These are phyloP conservation scores for Graphiopsis chlorocephala DNA, from an alignment of 2,329 filamentous ascomycete genomes.

Conservation along the genomic window DNA sequence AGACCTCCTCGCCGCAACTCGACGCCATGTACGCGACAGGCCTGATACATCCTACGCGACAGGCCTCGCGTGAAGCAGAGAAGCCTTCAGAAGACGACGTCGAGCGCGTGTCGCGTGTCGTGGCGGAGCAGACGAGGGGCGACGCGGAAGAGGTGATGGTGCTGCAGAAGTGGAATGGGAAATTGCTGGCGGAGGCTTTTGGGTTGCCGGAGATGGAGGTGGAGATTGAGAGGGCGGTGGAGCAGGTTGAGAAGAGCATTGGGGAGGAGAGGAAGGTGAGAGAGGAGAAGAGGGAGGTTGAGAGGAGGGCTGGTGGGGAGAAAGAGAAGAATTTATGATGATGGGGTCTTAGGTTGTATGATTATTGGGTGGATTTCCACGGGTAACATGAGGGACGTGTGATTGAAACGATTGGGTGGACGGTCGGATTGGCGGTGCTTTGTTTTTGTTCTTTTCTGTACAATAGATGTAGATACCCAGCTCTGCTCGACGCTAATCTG, in stretches of 20 bases:
- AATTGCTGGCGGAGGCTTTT: constrained; percentile 50
- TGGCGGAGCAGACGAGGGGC: constrained; percentile 40
- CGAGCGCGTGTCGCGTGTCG: constrained; percentile 37
- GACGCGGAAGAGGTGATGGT: constrained; percentile 48
- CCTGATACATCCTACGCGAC: constrained; percentile 43
- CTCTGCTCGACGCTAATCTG: not conserved
- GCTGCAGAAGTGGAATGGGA: constrained; percentile 50
- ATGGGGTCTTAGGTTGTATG: not conserved
- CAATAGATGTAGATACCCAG: constrained; percentile 6
- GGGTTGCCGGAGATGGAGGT: constrained; percentile 51
- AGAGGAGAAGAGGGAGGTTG: constrained; percentile 13
- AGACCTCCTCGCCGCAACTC: constrained; percentile 65
- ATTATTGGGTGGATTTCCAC: not conserved
- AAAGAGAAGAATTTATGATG: constrained; percentile 5
- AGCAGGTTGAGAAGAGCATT: constrained; percentile 45
- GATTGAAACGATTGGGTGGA: not conserved
- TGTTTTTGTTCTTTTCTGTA: not conserved
- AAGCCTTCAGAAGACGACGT: constrained; percentile 38
- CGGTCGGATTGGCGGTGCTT: not conserved
- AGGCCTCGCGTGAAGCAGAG: constrained; percentile 39
- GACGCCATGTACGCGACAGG: constrained; percentile 69
- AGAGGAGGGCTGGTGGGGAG: not conserved
- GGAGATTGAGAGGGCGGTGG: constrained; percentile 53
- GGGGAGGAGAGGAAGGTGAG: constrained; percentile 21
- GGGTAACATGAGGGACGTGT: not conserved